Base-by-base conservation (phyloP, 208 protist species). In the Crithidia thermophila region DNA sequence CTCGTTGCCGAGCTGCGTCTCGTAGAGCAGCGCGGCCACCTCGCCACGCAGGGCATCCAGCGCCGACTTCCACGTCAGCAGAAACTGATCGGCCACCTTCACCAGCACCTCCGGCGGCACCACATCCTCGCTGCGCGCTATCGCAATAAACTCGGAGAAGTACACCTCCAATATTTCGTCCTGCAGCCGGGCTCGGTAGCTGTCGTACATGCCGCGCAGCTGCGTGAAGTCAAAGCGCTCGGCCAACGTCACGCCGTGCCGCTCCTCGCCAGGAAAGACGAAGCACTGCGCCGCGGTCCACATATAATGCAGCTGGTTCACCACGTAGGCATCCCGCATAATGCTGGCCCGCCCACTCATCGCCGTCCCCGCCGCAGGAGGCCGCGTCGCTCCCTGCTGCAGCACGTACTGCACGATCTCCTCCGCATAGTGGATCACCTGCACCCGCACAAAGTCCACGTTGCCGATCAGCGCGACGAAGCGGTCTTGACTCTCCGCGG, bases 361-460 rank as follows among this genome's bases (percentile, higher is more conserved):
- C 53, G 36, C 23, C 23, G 39, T 42, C 23, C 37, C 43, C 39
- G 37, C 51, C 34, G 27, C n/a, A n/a, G n/a, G 55, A 49, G 43
- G 78, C 4, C 33, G 62, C 61, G 28, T 61, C 62, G n/a, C 13
- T 45, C 21, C 37, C 37, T 71, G 49, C 0, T 30, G 5, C n/a
- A 85, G 58, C 0, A 90, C 56, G 23, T 72, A 51, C 47, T 53
- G 39, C 2, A 61, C 80, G 33, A 91, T 53, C 31, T 84, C 69
- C 23, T 79, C 69, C 9, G 85, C 59, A 40, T 87, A 60, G 51
- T 85, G 86, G 10, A 84, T 49, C 39, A 91, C 66, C 65, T 94
- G 84, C 27, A 91, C 72, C 14, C 81, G 83, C 42, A 94, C 46
- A 66, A 92, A 90, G 31, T 80, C 70, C 11, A 94, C 68, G 63